These are phyloP conservation scores for Xylariaceae sp. DNA, from an alignment of 2,329 filamentous ascomycete genomes.

Conservation along the genomic window DNA sequence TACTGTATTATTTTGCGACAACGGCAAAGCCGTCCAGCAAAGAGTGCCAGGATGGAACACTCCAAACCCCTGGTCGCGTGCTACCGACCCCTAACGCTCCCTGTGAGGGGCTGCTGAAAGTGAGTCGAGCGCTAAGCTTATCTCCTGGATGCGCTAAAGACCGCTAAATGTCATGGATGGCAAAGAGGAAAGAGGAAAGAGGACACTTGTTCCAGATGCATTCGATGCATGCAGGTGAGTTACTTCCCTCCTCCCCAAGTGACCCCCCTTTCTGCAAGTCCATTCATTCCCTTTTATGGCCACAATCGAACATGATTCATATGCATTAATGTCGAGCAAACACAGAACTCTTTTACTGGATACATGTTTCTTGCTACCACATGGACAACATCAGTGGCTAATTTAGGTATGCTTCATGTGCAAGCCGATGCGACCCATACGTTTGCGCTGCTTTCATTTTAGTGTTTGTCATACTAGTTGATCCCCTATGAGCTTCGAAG, in stretches of 20 bases:
- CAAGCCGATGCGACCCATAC: not conserved
- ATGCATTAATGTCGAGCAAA: too few relatives aligned
- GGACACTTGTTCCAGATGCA: conserved; percentile 30
- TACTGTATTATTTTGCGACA: not conserved
- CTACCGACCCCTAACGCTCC: too few relatives aligned
- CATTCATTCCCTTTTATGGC: too few relatives aligned
- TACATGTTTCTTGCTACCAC: not conserved
- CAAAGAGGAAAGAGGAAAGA: conserved; percentile 16
- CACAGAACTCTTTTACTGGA: too few relatives aligned
- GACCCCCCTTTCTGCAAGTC: too few relatives aligned
- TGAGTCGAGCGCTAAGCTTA: too few relatives aligned
- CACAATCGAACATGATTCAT: too few relatives aligned
- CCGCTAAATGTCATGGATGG: not conserved
- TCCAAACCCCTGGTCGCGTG: not conserved
- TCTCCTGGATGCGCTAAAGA: not conserved
- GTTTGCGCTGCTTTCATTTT: not conserved
- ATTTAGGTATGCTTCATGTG: not conserved
- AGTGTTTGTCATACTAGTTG: not conserved
- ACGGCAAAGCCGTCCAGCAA: too few relatives aligned
- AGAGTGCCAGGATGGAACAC: too few relatives aligned
- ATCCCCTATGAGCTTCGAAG: not conserved
- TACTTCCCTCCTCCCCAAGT: too few relatives aligned
- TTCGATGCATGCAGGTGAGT: conserved; percentile 6
- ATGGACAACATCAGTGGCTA: not conserved
- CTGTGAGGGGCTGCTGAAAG: not conserved